A percentile compares a stretch with the other conserved stretches of the same genome.
Evolutionary conservation across 768 basidiomycete genomes (phyloP).

Genomic region (Atractiella rhizophila): DNA sequence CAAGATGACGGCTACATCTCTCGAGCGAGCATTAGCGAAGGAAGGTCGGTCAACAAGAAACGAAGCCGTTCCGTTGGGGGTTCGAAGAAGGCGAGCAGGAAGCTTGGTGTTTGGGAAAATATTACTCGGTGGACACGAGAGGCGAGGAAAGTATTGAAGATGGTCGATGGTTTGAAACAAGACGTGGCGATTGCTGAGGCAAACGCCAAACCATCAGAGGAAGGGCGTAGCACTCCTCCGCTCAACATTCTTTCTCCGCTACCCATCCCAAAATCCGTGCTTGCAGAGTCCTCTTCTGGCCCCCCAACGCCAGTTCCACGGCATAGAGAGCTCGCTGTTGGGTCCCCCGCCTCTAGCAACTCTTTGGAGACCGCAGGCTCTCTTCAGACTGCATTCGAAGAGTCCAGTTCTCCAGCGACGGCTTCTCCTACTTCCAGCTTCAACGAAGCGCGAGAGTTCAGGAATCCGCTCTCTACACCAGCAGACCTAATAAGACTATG

Average conservation of each 20-base stretch:
- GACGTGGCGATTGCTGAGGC: conserved; percentile 8
- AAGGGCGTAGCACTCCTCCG: no score
- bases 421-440: no score
- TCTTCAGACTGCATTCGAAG: neutral
- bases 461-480: conserved; percentile 9
- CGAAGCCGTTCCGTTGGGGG: no score
- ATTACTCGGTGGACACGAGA: conserved; percentile 42
- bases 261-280: conserved; percentile 4
- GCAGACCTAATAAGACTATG: conserved; percentile 5
- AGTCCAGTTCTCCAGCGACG: conserved; percentile 24
- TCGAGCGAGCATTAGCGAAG: neutral
- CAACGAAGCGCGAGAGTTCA: neutral
- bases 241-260: no score
- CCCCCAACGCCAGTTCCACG: no score
- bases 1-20: conserved; percentile 14
- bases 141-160: conserved; percentile 44
- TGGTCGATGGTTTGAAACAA: conserved; percentile 22
- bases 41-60: neutral
- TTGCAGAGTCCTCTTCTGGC: conserved; percentile 5
- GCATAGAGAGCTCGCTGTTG: no score
- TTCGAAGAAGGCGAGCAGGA: conserved; percentile 21
- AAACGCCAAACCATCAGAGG: neutral
- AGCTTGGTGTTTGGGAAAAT: conserved; percentile 36
- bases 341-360: no score
- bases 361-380: no score